Evolutionary conservation across 129 eudicot genomes (phyloP).

Genomic region (Saposhnikovia divaricata): DNA sequence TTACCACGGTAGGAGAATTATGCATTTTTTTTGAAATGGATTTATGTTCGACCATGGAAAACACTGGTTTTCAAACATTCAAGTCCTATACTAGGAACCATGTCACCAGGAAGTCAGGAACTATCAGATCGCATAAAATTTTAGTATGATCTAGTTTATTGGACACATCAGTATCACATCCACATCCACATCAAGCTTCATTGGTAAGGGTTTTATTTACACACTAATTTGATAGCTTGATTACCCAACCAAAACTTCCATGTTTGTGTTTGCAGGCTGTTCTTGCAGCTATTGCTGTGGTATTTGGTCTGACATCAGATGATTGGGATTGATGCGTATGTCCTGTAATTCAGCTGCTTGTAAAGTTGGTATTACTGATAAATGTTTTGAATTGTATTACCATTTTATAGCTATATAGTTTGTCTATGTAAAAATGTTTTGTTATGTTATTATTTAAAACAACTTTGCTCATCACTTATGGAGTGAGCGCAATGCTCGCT

Average conservation of each 20-base stretch:
- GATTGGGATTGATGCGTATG: conserved; percentile 28
- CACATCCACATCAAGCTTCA: not conserved
- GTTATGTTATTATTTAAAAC: not conserved
- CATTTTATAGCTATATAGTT: not conserved
- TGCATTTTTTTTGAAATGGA: not conserved
- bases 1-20: not conserved
- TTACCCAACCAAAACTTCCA: not conserved
- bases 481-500: too few relatives aligned
- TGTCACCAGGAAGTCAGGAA: not conserved
- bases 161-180: not conserved
- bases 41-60: not conserved
- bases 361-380: not conserved
- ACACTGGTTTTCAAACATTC: not conserved
- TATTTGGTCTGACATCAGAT: conserved; percentile 43
- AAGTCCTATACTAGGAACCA: not conserved
- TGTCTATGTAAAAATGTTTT: not conserved
- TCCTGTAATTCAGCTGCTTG: not conserved
- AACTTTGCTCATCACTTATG: too few relatives aligned
- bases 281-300: conserved; percentile 43
- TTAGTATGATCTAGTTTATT: too few relatives aligned
- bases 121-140: not conserved
- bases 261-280: conserved; percentile 39
- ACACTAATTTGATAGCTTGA: not conserved
- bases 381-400: not conserved
- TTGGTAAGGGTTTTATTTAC: not conserved